phyloP scores from a whole-genome alignment of 1,284 basidiomycete genomes.

The Ganoderma lucidum region DNA sequence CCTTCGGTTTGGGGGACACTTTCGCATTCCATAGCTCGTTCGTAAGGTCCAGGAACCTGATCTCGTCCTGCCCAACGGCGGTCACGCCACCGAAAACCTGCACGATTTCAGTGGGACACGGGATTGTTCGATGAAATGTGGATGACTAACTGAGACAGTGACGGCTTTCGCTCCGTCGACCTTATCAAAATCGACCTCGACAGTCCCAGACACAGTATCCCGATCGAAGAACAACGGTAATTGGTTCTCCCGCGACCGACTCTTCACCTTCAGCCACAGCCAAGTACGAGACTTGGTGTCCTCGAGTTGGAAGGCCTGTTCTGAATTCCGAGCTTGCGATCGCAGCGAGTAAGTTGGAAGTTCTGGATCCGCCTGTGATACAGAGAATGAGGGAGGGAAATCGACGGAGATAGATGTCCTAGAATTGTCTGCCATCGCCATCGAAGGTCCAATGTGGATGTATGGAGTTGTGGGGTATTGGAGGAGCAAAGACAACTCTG shows the following conservation, averaged over 20 bases:
- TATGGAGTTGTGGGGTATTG: neutral
- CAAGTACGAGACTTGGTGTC: constrained; percentile 47
- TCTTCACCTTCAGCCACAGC: constrained; percentile 41
- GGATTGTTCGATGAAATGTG: neutral
- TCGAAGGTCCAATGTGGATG: neutral
- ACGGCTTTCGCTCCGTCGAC: constrained; percentile 41
- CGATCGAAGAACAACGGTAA: constrained; percentile 42
- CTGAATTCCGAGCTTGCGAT: constrained; percentile 25
- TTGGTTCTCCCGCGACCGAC: constrained; percentile 39
- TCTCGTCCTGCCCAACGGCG: constrained; percentile 47
- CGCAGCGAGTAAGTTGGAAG: constrained; percentile 28
- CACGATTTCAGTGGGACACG: neutral
- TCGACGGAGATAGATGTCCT: neutral
- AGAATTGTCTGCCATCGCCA: neutral
- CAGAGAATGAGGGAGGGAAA: neutral
- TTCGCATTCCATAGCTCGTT: constrained; percentile 40
- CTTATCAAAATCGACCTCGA: constrained; percentile 42
- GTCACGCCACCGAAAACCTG: constrained; percentile 44
- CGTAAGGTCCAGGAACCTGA: constrained; percentile 40
- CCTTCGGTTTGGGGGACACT: constrained; percentile 35
- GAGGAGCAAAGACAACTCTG: neutral
- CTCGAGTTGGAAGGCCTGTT: constrained; percentile 49
- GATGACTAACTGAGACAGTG: constrained; percentile 39
- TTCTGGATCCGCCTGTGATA: constrained; percentile 14
- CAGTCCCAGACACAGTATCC: constrained; percentile 41